phyloP scores from a whole-genome alignment of 2,329 filamentous ascomycete species.

The Chrysoporthe puriensis region DNA sequence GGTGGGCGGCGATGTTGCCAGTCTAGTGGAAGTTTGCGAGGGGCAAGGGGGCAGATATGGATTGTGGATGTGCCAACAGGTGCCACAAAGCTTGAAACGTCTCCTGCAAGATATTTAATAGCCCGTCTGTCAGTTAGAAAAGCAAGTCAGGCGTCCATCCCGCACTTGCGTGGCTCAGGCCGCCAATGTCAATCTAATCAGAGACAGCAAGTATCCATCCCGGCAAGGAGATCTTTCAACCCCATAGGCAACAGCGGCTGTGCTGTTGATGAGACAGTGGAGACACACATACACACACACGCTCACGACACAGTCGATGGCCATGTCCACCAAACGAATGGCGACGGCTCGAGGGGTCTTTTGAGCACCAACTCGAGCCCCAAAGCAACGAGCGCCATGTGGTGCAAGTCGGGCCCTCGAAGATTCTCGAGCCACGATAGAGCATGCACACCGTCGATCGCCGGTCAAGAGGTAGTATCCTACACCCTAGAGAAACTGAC shows the following conservation, averaged over 20 bases:
- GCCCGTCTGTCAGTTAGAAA: neutral
- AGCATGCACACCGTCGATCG: neutral
- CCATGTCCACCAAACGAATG: neutral
- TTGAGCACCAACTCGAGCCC: neutral
- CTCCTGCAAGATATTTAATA: slow-evolving; percentile 3
- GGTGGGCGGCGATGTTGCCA: neutral
- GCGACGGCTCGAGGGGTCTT: neutral
- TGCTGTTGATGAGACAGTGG: slow-evolving; percentile 14
- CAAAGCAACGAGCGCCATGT: slow-evolving; percentile 10
- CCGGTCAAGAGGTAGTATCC: neutral
- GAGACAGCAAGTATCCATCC: neutral
- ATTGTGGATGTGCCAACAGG: neutral
- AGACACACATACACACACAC: neutral
- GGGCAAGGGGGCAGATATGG: neutral
- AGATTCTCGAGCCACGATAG: neutral
- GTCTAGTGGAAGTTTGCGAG: neutral
- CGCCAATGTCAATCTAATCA: slow-evolving; percentile 8
- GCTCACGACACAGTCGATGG: neutral
- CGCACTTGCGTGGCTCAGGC: neutral
- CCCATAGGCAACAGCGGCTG: neutral
- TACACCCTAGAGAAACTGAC: neutral
- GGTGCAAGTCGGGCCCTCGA: slow-evolving; percentile 10
- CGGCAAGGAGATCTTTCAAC: neutral
- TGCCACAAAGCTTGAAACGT: neutral
- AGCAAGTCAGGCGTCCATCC: neutral